These are phyloP conservation scores for Trypanosoma vivax DNA, from an alignment of 208 protist species.

Conservation along the genomic window DNA sequence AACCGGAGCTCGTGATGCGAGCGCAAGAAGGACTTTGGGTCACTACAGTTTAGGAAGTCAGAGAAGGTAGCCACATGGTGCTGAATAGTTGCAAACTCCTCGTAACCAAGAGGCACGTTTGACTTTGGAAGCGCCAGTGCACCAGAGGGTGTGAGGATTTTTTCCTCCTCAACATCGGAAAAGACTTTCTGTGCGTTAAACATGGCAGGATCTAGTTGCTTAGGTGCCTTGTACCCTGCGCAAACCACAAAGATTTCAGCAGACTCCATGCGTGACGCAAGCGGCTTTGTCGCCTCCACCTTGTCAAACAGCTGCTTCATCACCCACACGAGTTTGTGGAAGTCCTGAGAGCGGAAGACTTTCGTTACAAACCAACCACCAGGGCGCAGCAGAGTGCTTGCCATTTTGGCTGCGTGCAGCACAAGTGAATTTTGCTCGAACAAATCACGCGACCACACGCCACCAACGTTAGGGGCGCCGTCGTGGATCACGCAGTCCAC, in stretches of 20 bases:
- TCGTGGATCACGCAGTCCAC: constrained; percentile 97
- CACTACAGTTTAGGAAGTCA: constrained; percentile 88
- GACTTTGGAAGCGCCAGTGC: constrained; percentile 63
- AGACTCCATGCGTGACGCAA: constrained; percentile 95
- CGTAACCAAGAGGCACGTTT: constrained; percentile 87
- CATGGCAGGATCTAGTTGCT: constrained; percentile 94
- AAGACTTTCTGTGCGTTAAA: constrained; percentile 96
- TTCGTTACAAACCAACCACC: constrained; percentile 98
- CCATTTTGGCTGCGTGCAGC: constrained; percentile 94
- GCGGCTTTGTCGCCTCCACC: constrained; percentile 98
- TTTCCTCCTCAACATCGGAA: constrained; percentile 87
- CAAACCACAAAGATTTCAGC: constrained; percentile 99
- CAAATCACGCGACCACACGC: constrained; percentile 97
- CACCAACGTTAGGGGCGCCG: constrained; percentile 99
- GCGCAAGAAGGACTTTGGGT: constrained; percentile 87
- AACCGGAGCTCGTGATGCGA: constrained; percentile 88
- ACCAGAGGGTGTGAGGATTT: constrained; percentile 68
- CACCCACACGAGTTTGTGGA: constrained; percentile 97
- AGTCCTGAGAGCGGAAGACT: constrained; percentile 98
- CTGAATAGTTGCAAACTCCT: constrained; percentile 81
- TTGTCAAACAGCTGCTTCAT: constrained; percentile 98
- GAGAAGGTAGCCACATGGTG: constrained; percentile 67
- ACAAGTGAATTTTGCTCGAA: constrained; percentile 96
- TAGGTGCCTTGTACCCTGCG: constrained; percentile 93
- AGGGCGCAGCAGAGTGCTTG: constrained; percentile 90